Evolutionary conservation across 2,329 filamentous ascomycete species (phyloP).

Genomic region (Fusarium staphyleae): DNA sequence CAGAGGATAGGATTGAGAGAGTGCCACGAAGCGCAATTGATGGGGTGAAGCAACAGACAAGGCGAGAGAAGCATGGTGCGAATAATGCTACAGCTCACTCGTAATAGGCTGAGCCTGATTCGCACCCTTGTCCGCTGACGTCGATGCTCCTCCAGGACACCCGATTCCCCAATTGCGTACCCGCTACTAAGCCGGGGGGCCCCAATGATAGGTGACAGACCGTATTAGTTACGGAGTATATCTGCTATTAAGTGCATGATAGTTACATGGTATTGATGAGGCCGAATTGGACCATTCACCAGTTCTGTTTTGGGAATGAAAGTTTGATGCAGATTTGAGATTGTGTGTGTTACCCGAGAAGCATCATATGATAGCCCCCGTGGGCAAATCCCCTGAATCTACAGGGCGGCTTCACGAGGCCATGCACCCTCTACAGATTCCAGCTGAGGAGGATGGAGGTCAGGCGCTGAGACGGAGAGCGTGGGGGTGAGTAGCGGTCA

Average conservation of each 20-base stretch:
- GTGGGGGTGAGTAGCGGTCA: constrained; percentile 4
- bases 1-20: no score
- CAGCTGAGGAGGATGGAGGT: constrained; percentile 26
- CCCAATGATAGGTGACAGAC: no score
- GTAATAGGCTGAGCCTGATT: constrained; percentile 27
- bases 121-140: constrained; percentile 32
- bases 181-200: constrained; percentile 5
- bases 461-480: constrained; percentile 13
- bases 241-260: not conserved
- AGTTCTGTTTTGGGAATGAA: not conserved
- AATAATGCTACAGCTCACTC: constrained; percentile 9
- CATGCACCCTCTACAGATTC: constrained; percentile 13
- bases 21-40: not conserved
- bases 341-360: constrained; percentile 9
- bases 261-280: constrained; percentile 27
- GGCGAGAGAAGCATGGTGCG: constrained; percentile 16
- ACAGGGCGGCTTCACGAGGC: constrained; percentile 23
- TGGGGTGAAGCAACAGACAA: constrained; percentile 12
- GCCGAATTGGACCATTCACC: not conserved
- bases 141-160: constrained; percentile 15
- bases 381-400: constrained; percentile 36
- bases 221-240: no score
- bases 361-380: constrained; percentile 27
- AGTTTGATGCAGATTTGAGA: not conserved
- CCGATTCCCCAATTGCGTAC: not conserved